phyloP scores from a whole-genome alignment of 495 filamentous ascomycete species.

The Penicillium canariense region DNA sequence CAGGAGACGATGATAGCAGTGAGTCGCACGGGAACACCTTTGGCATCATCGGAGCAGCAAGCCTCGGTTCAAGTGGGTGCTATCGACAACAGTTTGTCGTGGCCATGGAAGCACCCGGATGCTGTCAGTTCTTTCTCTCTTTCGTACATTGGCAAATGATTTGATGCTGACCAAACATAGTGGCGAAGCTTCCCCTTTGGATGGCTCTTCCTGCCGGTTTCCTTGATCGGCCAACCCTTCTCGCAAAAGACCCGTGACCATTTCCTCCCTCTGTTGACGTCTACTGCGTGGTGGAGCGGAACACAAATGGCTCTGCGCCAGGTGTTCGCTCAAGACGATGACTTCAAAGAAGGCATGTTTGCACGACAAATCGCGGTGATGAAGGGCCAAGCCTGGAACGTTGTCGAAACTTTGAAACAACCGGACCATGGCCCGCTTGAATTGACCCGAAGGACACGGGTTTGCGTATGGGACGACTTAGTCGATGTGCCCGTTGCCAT shows the following conservation, averaged over 20 bases:
- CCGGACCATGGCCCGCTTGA: slow-evolving; percentile 91
- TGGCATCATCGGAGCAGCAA: slow-evolving; percentile 42
- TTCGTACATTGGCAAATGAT: not conserved
- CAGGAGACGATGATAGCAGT: slow-evolving; percentile 83
- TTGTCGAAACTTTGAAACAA: slow-evolving; percentile 93
- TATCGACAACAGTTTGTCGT: slow-evolving; percentile 96
- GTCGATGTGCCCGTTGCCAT: slow-evolving; percentile 94
- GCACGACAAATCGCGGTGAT: slow-evolving; percentile 94
- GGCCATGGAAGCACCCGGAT: slow-evolving; percentile 99
- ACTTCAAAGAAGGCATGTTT: slow-evolving; percentile 99
- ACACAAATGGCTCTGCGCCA: slow-evolving; percentile 81
- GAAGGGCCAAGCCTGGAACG: slow-evolving; percentile 99
- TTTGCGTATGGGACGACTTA: slow-evolving; percentile 97
- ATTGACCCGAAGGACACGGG: slow-evolving; percentile 81
- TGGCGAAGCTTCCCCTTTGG: slow-evolving; percentile 94
- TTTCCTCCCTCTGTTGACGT: slow-evolving; percentile 90
- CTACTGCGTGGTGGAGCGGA: slow-evolving; percentile 93
- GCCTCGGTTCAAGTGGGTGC: slow-evolving; percentile 78
- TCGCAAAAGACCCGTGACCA: slow-evolving; percentile 88
- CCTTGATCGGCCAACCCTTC: slow-evolving; percentile 93
- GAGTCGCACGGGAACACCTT: slow-evolving; percentile 58
- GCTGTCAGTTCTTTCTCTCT: slow-evolving; percentile 52
- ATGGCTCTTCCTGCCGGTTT: slow-evolving; percentile 96
- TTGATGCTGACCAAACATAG: slow-evolving; percentile 35
- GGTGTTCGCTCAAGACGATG: slow-evolving; percentile 85